Evolutionary conservation across 345 rosid species (phyloP).

Genomic region (Microthlaspi erraticum): DNA sequence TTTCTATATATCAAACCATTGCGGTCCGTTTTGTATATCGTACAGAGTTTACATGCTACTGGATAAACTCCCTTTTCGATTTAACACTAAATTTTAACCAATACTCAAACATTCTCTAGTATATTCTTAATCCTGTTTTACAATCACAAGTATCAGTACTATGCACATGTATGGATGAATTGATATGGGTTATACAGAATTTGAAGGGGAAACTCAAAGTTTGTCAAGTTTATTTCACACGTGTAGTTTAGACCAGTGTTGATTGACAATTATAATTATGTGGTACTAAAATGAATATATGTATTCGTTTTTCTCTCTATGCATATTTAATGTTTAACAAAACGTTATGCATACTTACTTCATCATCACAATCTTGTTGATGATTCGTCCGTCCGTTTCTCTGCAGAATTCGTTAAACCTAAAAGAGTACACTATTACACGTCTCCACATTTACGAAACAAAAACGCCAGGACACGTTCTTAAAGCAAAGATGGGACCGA

Average conservation of each 20-base stretch:
- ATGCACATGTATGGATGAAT: not conserved
- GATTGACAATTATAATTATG: not conserved
- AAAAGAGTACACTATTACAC: not conserved
- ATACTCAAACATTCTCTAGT: not conserved
- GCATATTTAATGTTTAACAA: not conserved
- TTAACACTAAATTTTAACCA: not conserved
- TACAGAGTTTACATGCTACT: constrained; percentile 13
- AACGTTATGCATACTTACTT: constrained; percentile 11
- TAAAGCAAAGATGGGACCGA: not conserved
- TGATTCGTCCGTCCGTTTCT: not conserved
- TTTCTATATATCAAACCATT: not conserved
- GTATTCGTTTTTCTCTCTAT: not conserved
- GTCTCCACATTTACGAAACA: constrained; percentile 15
- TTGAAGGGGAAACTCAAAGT: constrained; percentile 12
- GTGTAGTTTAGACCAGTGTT: not conserved
- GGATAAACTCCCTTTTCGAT: not conserved
- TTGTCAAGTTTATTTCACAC: not conserved
- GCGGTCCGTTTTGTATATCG: not conserved
- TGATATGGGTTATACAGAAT: not conserved
- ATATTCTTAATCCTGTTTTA: not conserved
- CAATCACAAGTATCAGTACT: not conserved
- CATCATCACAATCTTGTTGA: constrained; percentile 6
- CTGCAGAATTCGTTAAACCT: not conserved
- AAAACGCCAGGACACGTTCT: constrained; percentile 6
- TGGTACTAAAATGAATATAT: not conserved